Conservation (phyloP, 768 basidiomycete genomes). For the Daedaleopsis nitida region DNA sequence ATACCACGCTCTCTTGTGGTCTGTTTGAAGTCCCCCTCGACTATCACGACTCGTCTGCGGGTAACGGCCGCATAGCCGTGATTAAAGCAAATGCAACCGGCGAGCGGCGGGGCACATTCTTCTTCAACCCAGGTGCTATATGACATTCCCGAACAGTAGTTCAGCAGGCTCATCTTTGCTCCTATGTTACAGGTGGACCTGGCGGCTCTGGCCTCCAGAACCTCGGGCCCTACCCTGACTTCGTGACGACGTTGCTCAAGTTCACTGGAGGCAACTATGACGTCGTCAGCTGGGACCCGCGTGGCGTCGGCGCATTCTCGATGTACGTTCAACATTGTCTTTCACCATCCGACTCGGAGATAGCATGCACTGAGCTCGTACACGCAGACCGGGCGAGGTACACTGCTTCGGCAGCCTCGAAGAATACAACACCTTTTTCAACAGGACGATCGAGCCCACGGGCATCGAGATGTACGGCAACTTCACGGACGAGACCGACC, state of each 20-base stretch:
- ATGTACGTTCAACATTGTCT: slow-evolving; percentile 1
- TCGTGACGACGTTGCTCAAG: not conserved
- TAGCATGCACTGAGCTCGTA: too few relatives aligned
- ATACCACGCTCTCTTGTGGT: not conserved
- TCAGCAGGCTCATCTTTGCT: too few relatives aligned
- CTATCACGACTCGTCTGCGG: not conserved
- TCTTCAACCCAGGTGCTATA: slow-evolving; percentile 3
- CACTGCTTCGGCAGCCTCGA: slow-evolving; percentile 7
- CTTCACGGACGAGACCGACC: slow-evolving; percentile 1
- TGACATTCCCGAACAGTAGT: too few relatives aligned
- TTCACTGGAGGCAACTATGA: not conserved
- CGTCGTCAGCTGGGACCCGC: slow-evolving; percentile 8
- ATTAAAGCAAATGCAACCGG: not conserved
- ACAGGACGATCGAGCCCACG: not conserved
- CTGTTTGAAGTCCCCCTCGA: slow-evolving; percentile 7
- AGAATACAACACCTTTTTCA: not conserved
- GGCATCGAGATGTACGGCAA: not conserved
- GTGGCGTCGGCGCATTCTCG: not conserved
- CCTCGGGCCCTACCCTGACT: too few relatives aligned
- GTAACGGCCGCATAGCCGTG: not conserved
- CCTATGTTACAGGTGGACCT: not conserved
- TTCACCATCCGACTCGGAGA: too few relatives aligned
- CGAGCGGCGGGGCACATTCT: slow-evolving; percentile 1
- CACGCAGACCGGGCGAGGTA: slow-evolving; percentile 6
- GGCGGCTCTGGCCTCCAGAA: not conserved